Percentiles rank a stretch among this genome's conserved stretches.
phyloP scores from a whole-genome alignment of 805 yeast genomes.

The Myxozyma lipomycoides region DNA sequence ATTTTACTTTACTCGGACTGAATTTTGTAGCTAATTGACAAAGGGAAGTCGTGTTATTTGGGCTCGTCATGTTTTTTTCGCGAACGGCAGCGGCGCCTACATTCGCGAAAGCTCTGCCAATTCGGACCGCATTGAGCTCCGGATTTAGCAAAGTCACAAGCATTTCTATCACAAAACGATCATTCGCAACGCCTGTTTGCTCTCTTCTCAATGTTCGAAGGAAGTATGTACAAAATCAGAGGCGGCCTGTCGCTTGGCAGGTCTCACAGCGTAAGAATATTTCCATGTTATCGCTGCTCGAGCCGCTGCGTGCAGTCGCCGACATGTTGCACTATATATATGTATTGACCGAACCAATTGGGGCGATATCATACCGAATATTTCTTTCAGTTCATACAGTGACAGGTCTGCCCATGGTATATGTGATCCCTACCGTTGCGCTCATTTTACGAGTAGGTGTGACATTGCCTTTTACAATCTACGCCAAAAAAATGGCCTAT shows the following conservation, averaged over 20 bases:
- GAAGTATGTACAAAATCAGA: not conserved
- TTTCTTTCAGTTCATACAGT: constrained; percentile 18
- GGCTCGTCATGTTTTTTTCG: no score
- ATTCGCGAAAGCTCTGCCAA: no score
- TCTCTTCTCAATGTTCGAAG: no score
- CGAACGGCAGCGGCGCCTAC: no score
- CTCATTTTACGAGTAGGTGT: constrained; percentile 15
- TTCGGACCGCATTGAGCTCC: no score
- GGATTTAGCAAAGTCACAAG: no score
- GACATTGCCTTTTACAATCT: constrained; percentile 20
- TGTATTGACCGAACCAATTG: constrained; percentile 2
- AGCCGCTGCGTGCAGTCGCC: not conserved
- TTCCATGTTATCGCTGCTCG: not conserved
- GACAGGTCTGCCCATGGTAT: constrained; percentile 20
- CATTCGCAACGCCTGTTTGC: no score
- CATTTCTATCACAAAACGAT: no score
- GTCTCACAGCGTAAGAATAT: not conserved
- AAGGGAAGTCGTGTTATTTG: no score
- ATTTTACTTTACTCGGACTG: no score
- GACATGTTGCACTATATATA: not conserved
- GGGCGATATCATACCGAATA: constrained; percentile 11
- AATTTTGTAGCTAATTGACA: no score
- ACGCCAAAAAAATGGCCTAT: constrained; percentile 7
- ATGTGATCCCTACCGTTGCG: constrained; percentile 20
- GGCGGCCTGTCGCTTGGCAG: not conserved